phyloP scores from a whole-genome alignment of 2,329 filamentous ascomycete species.

The Venturia nashicola region DNA sequence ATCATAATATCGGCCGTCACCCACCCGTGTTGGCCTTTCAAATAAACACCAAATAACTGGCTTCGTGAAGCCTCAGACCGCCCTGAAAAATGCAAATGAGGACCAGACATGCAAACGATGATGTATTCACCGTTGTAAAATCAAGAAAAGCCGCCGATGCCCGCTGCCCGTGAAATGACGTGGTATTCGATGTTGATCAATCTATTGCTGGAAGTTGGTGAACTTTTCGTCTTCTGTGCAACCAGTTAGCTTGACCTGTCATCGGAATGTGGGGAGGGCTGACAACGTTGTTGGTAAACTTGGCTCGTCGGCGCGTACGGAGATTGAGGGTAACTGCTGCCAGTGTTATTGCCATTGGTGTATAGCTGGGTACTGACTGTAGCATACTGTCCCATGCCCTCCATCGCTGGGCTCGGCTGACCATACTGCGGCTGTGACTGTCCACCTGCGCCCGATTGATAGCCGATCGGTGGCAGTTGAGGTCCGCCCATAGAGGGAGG shows the following conservation, averaged over 20 bases:
- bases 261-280: slow-evolving; percentile 13
- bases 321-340: slow-evolving; percentile 37
- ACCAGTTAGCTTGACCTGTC: slow-evolving; percentile 11
- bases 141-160: slow-evolving; percentile 1
- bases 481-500: slow-evolving; percentile 34
- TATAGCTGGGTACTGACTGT: slow-evolving; percentile 29
- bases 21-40: not conserved
- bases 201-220: slow-evolving; percentile 5
- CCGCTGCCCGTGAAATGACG: slow-evolving; percentile 6
- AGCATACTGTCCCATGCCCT: slow-evolving; percentile 37
- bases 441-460: slow-evolving; percentile 30
- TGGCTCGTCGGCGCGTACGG: slow-evolving; percentile 35
- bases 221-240: slow-evolving; percentile 10
- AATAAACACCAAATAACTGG: not conserved
- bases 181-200: not conserved
- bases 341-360: slow-evolving; percentile 23
- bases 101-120: slow-evolving; percentile 1
- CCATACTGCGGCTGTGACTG: slow-evolving; percentile 28
- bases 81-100: slow-evolving; percentile 3
- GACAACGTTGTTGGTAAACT: slow-evolving; percentile 34
- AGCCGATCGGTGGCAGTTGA: slow-evolving; percentile 39
- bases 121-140: not conserved
- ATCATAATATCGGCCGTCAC: not conserved
- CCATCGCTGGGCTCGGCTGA: slow-evolving; percentile 31
- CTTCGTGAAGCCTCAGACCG: not conserved